Evolutionary conservation across 2,329 filamentous ascomycete species (phyloP).

Genomic region (Xylaria digitata): DNA sequence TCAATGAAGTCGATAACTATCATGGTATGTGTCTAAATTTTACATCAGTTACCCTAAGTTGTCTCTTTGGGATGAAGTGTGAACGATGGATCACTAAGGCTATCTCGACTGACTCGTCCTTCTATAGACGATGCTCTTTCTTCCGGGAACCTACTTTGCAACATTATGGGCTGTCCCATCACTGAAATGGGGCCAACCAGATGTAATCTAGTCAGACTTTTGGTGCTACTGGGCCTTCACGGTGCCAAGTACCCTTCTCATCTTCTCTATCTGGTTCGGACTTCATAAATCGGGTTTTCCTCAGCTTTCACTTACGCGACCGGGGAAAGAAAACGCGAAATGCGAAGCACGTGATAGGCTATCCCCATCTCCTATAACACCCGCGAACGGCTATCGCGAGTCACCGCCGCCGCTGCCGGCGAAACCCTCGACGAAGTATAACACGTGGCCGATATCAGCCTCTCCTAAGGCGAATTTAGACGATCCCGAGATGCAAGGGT

Average conservation of each 20-base stretch:
- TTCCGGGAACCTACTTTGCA: constrained; percentile 30
- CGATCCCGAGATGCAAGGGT: background rate
- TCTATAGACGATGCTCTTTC: constrained; percentile 26
- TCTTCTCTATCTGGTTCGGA: constrained; percentile 32
- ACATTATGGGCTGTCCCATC: constrained; percentile 28
- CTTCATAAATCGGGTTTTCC: constrained; percentile 21
- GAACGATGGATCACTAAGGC: background rate
- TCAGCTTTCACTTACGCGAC: background rate
- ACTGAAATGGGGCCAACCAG: constrained; percentile 21
- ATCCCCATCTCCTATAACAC: constrained; percentile 1
- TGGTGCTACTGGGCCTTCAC: constrained; percentile 25
- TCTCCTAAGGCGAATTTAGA: background rate
- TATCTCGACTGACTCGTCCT: background rate
- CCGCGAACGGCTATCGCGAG: background rate
- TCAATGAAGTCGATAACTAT: constrained; percentile 19
- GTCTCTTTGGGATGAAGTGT: background rate
- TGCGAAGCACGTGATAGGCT: constrained; percentile 15
- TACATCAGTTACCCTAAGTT: too few relatives aligned
- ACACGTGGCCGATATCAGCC: constrained; percentile 1
- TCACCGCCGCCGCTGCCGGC: background rate
- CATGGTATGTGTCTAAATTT: constrained; percentile 18
- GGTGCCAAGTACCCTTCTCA: constrained; percentile 16
- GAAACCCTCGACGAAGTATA: background rate
- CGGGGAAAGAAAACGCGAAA: background rate
- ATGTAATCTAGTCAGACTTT: background rate